Conservation (phyloP, 192 early-diverging fungal species). For the Podila epicladia region DNA sequence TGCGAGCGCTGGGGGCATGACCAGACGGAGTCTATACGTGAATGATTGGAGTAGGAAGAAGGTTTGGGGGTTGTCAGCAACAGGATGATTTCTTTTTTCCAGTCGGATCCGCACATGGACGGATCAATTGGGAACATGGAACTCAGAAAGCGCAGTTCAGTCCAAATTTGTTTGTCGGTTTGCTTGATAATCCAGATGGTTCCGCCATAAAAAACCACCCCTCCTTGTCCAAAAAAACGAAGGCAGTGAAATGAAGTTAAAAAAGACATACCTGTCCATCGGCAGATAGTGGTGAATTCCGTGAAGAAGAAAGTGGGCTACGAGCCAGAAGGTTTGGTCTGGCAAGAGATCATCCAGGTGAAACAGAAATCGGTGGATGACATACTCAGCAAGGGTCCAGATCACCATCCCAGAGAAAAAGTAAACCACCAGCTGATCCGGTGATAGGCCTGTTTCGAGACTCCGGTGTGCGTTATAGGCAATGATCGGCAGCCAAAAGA, state of each 20-base stretch:
- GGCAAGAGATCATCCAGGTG: conserved; percentile 91
- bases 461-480: conserved; percentile 57
- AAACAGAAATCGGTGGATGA: conserved; percentile 93
- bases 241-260: neutral
- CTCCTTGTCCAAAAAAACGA: neutral
- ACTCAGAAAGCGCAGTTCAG: no score
- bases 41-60: neutral
- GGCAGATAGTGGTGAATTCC: conserved; percentile 97
- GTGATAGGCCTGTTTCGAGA: conserved; percentile 43
- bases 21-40: conserved; percentile 80
- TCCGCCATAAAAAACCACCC: neutral
- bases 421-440: conserved; percentile 50
- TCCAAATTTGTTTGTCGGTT: neutral
- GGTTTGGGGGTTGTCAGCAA: neutral
- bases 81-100: neutral
- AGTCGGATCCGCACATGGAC: no score
- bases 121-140: no score
- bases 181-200: neutral
- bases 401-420: conserved; percentile 76
- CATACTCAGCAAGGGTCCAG: conserved; percentile 93
- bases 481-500: conserved; percentile 87
- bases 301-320: conserved; percentile 89
- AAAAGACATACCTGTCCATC: conserved; percentile 83
- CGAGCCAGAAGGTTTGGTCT: conserved; percentile 79
- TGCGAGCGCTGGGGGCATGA: conserved; percentile 92